These are phyloP conservation scores for Lignosus rhinocerotis DNA, from an alignment of 1,284 basidiomycete species.

Conservation along the genomic window DNA sequence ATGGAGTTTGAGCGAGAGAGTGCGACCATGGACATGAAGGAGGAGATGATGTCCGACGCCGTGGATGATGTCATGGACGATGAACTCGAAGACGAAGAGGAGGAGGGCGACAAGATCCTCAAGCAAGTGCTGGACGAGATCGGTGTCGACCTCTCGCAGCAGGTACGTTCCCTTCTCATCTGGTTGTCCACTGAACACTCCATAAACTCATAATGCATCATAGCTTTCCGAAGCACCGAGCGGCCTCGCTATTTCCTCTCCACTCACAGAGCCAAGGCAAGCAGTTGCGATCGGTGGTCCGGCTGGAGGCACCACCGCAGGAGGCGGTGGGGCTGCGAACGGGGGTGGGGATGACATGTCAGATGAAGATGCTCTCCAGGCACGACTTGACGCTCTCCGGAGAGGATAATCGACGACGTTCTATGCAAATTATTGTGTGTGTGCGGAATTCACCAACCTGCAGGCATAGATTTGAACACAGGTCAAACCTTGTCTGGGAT, in stretches of 20 bases:
- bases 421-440: no score
- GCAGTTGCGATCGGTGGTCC: conserved; percentile 81
- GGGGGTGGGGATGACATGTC: conserved; percentile 50
- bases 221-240: conserved; percentile 71
- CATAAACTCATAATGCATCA: conserved; percentile 51
- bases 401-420: conserved; percentile 17
- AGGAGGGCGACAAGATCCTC: conserved; percentile 94
- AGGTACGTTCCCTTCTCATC: conserved; percentile 44
- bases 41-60: conserved; percentile 99
- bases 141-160: conserved; percentile 89
- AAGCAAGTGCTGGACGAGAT: conserved; percentile 98
- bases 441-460: no score
- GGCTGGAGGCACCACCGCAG: conserved; percentile 37
- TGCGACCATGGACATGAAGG: conserved; percentile 99
- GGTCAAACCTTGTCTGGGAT: no score
- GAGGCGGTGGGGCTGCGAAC: conserved; percentile 31
- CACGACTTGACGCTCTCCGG: conserved; percentile 29
- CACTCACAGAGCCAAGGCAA: conserved; percentile 65
- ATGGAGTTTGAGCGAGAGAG: conserved; percentile 98
- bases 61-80: conserved; percentile 99
- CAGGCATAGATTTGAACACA: no score
- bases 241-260: conserved; percentile 62
- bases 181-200: neutral
- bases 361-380: conserved; percentile 67
- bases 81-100: conserved; percentile 90